These are phyloP conservation scores for Dichotomopilus funicola DNA, from an alignment of 2,329 filamentous ascomycete species.

Conservation along the genomic window DNA sequence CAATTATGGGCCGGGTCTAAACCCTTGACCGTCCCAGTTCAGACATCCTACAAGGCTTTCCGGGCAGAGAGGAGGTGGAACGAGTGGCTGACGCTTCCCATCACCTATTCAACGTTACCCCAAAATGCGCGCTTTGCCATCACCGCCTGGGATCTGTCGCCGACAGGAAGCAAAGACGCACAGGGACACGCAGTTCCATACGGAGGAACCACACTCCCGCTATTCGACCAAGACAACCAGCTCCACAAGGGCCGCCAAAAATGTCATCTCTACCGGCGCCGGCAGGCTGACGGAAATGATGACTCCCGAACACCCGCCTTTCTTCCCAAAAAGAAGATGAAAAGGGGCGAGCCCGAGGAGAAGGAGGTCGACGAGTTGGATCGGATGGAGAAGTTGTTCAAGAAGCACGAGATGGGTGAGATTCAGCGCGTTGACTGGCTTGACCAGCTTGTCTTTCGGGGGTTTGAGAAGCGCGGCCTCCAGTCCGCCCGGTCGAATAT, in stretches of 20 bases:
- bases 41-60: conserved; percentile 90
- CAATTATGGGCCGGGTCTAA: conserved; percentile 97
- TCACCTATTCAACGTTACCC: conserved; percentile 77
- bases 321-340: conserved; percentile 46
- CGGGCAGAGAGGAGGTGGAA: conserved; percentile 76
- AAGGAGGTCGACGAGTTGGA: conserved; percentile 80
- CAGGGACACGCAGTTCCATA: conserved; percentile 81
- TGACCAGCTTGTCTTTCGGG: conserved; percentile 87
- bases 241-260: conserved; percentile 88
- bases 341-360: conserved; percentile 49
- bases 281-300: conserved; percentile 77
- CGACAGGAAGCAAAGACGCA: conserved; percentile 62
- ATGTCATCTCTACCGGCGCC: conserved; percentile 76
- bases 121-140: conserved; percentile 79
- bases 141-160: conserved; percentile 91
- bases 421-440: conserved; percentile 91
- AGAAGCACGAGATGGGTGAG: conserved; percentile 97
- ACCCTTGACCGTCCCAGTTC: conserved; percentile 81
- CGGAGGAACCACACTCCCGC: conserved; percentile 80
- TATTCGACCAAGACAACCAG: conserved; percentile 93
- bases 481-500: conserved; percentile 58
- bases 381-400: conserved; percentile 80
- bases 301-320: conserved; percentile 71
- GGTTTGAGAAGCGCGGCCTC: conserved; percentile 70
- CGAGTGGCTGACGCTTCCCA: conserved; percentile 87